phyloP scores from a whole-genome alignment of 192 early-diverging fungal genomes.

The Rhizoclosmatium globosum region DNA sequence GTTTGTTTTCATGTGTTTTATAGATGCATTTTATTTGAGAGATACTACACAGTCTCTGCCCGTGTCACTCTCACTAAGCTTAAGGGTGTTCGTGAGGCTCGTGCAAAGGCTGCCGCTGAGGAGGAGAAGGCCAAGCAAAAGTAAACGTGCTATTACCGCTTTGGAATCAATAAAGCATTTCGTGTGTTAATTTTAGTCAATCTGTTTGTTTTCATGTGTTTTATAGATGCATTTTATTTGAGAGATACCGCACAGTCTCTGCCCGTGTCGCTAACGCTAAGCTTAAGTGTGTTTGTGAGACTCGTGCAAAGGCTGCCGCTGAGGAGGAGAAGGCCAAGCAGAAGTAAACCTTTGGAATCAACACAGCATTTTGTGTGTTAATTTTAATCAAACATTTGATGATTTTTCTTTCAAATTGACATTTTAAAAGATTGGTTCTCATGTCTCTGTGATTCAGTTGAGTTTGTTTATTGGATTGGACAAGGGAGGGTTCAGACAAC shows the following conservation, averaged over 20 bases:
- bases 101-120: too few relatives aligned
- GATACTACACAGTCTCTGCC: constrained; percentile 79
- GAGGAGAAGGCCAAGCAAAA: too few relatives aligned
- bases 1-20: background rate
- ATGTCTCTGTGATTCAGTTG: too few relatives aligned
- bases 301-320: constrained; percentile 79
- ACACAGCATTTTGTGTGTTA: background rate
- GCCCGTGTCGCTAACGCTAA: constrained; percentile 78
- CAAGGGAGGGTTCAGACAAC: too few relatives aligned
- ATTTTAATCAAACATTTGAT: background rate
- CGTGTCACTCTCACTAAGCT: constrained; percentile 76
- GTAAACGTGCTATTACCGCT: too few relatives aligned
- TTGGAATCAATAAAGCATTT: too few relatives aligned
- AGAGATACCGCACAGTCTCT: constrained; percentile 72
- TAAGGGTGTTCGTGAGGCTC: constrained; percentile 80
- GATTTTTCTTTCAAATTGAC: too few relatives aligned
- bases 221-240: too few relatives aligned
- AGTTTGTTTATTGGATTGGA: too few relatives aligned
- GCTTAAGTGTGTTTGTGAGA: constrained; percentile 79
- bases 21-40: background rate
- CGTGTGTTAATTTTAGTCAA: too few relatives aligned
- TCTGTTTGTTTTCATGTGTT: too few relatives aligned
- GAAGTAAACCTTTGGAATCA: constrained; percentile 43
- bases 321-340: constrained; percentile 87
- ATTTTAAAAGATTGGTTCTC: too few relatives aligned